phyloP scores from a whole-genome alignment of 495 filamentous ascomycete species.

The Cercophora scortea region DNA sequence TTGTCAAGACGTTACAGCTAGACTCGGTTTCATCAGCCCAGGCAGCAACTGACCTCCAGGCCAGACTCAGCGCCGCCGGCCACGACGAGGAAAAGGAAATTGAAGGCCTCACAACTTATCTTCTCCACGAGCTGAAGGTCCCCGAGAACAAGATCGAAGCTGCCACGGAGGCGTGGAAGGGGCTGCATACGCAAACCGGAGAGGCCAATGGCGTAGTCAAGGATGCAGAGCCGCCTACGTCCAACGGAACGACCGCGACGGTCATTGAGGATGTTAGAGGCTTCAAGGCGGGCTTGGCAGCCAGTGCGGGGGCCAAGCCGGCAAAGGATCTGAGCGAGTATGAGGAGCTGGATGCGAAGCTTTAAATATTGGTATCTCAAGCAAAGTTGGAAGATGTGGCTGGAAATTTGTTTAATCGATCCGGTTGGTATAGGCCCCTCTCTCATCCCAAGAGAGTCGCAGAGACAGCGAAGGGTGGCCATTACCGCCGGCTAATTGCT shows the following conservation, averaged over 20 bases:
- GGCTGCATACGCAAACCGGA: constrained; percentile 42
- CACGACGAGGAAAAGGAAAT: constrained; percentile 25
- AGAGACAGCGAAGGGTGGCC: too few species aligned
- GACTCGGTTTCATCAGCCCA: constrained; percentile 10
- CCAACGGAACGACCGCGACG: constrained; percentile 37
- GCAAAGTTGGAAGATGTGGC: too few species aligned
- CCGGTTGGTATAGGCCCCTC: too few species aligned
- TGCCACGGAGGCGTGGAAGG: constrained; percentile 29
- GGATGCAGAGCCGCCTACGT: constrained; percentile 30
- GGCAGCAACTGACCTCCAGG: constrained; percentile 24
- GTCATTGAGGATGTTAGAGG: constrained; percentile 65
- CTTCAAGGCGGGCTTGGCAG: constrained; percentile 64
- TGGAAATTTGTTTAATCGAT: too few species aligned
- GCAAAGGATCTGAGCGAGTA: constrained; percentile 72
- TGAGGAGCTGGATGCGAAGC: constrained; percentile 72
- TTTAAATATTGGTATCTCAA: constrained; percentile 19
- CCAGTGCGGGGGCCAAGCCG: constrained; percentile 61
- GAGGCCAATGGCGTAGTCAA: constrained; percentile 29
- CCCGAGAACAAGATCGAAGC: constrained; percentile 25
- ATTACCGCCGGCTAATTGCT: too few species aligned
- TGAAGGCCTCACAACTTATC: constrained; percentile 25
- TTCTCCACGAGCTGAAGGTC: constrained; percentile 25
- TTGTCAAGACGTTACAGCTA: constrained; percentile 33
- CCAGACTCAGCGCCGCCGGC: constrained; percentile 23
- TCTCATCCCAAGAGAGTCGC: too few species aligned